Conservation (phyloP, 2,329 filamentous ascomycete species). For the Fusarium sp. region DNA sequence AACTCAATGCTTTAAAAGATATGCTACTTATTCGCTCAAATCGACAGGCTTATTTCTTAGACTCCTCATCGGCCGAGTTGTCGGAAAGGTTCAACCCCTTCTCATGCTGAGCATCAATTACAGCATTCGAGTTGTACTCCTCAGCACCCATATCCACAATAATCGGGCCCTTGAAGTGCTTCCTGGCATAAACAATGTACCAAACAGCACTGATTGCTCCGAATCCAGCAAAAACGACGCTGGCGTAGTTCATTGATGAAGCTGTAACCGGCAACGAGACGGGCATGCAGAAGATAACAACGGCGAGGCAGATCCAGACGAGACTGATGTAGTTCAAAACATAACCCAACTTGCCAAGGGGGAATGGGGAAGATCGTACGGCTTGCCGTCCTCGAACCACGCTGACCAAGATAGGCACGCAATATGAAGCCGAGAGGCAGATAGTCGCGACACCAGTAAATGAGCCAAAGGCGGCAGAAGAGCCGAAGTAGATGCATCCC, state of each 20-base stretch:
- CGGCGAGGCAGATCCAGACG: slow-evolving; percentile 76
- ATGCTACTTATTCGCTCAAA: neutral
- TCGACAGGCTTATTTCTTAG: slow-evolving; percentile 8
- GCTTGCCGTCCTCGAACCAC: slow-evolving; percentile 73
- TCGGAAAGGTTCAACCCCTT: slow-evolving; percentile 20
- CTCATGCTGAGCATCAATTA: slow-evolving; percentile 12
- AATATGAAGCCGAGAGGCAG: slow-evolving; percentile 80
- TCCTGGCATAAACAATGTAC: slow-evolving; percentile 72
- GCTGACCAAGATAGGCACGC: slow-evolving; percentile 78
- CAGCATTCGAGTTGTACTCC: slow-evolving; percentile 7
- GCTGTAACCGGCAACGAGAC: slow-evolving; percentile 68
- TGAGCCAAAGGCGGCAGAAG: slow-evolving; percentile 78
- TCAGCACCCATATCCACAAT: slow-evolving; percentile 28
- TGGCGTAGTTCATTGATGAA: slow-evolving; percentile 73
- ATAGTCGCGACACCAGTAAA: slow-evolving; percentile 86
- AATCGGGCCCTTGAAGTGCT: slow-evolving; percentile 70
- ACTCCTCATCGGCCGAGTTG: slow-evolving; percentile 26
- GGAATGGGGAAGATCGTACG: slow-evolving; percentile 72
- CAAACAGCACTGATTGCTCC: slow-evolving; percentile 67
- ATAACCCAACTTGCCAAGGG: slow-evolving; percentile 75
- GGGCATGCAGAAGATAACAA: slow-evolving; percentile 82
- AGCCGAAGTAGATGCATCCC: slow-evolving; percentile 83
- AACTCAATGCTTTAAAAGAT: neutral
- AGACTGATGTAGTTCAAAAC: slow-evolving; percentile 75
- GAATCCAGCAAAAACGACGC: slow-evolving; percentile 73